Conservation (phyloP, 2,329 filamentous ascomycete species). For the Colletotrichum sp. region DNA sequence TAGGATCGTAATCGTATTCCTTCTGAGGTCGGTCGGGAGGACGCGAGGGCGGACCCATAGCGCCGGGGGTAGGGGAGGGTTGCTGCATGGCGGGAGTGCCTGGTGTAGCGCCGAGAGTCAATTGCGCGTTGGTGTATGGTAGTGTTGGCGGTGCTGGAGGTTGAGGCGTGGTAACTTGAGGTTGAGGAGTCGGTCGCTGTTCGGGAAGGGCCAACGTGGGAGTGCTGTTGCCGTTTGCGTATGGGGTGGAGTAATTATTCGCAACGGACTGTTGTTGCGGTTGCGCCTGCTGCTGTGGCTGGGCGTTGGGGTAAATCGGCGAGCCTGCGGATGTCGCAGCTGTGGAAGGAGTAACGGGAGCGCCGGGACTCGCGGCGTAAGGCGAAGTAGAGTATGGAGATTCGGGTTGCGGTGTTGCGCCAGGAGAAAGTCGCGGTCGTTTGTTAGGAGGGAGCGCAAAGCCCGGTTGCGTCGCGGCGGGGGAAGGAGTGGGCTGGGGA, state of each 20-base stretch:
- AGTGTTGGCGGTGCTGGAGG: slow-evolving; percentile 14
- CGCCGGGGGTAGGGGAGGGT: slow-evolving; percentile 35
- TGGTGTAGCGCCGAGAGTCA: slow-evolving; percentile 17
- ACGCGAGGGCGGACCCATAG: slow-evolving; percentile 66
- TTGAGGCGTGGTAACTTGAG: slow-evolving; percentile 24
- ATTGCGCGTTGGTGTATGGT: slow-evolving; percentile 25
- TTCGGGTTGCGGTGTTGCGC: slow-evolving; percentile 69
- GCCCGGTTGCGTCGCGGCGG: slow-evolving; percentile 58
- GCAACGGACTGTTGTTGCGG: not conserved
- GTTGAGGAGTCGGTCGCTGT: slow-evolving; percentile 21
- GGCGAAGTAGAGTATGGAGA: slow-evolving; percentile 64
- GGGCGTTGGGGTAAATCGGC: slow-evolving; percentile 33
- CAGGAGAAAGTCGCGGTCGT: slow-evolving; percentile 73
- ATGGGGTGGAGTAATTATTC: not conserved
- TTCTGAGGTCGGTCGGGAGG: slow-evolving; percentile 68
- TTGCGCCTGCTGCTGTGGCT: slow-evolving; percentile 12
- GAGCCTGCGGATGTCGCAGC: slow-evolving; percentile 39
- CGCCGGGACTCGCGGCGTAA: slow-evolving; percentile 52
- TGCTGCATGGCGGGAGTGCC: slow-evolving; percentile 16
- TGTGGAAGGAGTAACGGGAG: slow-evolving; percentile 44
- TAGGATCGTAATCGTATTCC: slow-evolving; percentile 73
- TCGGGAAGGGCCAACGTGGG: slow-evolving; percentile 25
- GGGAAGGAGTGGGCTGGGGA: slow-evolving; percentile 66
- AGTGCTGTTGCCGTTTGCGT: slow-evolving; percentile 34
- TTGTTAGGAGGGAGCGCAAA: slow-evolving; percentile 73